phyloP scores from a whole-genome alignment of 768 basidiomycete species.

The Rhodotorula graminis region DNA sequence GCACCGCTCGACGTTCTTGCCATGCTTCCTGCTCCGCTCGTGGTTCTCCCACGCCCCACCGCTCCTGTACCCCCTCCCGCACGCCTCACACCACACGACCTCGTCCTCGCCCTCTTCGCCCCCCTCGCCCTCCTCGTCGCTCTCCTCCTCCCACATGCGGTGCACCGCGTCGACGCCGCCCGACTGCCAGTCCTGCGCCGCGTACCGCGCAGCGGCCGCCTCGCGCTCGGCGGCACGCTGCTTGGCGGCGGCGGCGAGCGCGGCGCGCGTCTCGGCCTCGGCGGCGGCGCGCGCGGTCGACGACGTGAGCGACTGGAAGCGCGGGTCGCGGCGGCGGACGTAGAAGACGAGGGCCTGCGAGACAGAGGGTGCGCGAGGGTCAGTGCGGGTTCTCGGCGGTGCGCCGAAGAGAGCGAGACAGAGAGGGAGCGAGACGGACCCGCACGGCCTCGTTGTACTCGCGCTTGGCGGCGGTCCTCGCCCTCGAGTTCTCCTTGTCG shows the following conservation, averaged over 20 bases:
- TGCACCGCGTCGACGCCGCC: constrained; percentile 42
- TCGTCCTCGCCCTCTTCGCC: constrained; percentile 43
- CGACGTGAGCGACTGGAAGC: constrained; percentile 48
- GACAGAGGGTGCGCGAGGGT: neutral
- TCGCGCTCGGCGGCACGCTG: constrained; percentile 46
- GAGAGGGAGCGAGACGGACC: constrained; percentile 50
- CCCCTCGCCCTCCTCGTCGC: constrained; percentile 71
- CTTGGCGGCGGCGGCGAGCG: constrained; percentile 45
- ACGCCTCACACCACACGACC: constrained; percentile 94
- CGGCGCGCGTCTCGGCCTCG: constrained; percentile 45
- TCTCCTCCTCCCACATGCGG: constrained; percentile 50
- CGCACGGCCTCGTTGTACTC: constrained; percentile 90
- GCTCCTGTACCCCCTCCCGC: constrained; percentile 78
- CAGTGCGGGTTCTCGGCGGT: too few species aligned
- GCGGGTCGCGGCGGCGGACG: constrained; percentile 39
- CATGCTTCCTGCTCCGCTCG: constrained; percentile 88
- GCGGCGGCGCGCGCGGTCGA: constrained; percentile 36
- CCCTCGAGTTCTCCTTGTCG: constrained; percentile 94
- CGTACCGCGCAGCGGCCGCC: constrained; percentile 52
- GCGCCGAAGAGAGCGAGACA: constrained; percentile 56
- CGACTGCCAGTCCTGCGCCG: constrained; percentile 89
- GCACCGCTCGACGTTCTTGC: constrained; percentile 72
- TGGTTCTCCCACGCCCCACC: constrained; percentile 96
- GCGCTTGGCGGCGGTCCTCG: constrained; percentile 73
- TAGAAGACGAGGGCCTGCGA: constrained; percentile 73